phyloP scores from a whole-genome alignment of 2,329 filamentous ascomycete species.

The Delphinella strobiligena region DNA sequence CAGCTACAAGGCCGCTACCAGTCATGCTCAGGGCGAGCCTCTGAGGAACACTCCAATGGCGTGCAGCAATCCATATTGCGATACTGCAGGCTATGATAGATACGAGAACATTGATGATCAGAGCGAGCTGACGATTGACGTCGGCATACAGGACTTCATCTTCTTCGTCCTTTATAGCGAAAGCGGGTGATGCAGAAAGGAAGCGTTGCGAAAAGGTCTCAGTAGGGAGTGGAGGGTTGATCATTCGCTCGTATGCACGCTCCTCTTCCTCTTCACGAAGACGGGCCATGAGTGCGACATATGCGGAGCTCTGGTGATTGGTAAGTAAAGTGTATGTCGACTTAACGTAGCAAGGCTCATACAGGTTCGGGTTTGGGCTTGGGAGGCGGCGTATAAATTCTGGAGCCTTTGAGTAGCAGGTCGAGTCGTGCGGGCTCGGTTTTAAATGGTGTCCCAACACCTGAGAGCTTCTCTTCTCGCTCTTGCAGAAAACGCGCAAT shows the following conservation, averaged over 20 bases:
- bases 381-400: conserved; percentile 67
- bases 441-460: no score
- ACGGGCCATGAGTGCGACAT: conserved; percentile 75
- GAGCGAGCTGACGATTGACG: conserved; percentile 65
- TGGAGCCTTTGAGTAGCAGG: conserved; percentile 57
- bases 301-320: conserved; percentile 55
- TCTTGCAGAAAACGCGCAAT: conserved; percentile 32
- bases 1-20: conserved; percentile 55
- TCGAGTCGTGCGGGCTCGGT: conserved; percentile 42
- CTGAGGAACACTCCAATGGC: conserved; percentile 62
- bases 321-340: conserved; percentile 9
- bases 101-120: conserved; percentile 83
- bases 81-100: conserved; percentile 70
- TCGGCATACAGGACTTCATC: conserved; percentile 61
- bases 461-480: no score
- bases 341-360: conserved; percentile 18
- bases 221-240: conserved; percentile 44
- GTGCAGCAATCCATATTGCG: conserved; percentile 65
- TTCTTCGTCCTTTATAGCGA: conserved; percentile 32
- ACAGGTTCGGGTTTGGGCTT: conserved; percentile 68
- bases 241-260: conserved; percentile 70
- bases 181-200: conserved; percentile 41
- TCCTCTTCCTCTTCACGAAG: conserved; percentile 75
- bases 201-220: conserved; percentile 52
- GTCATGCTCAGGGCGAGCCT: conserved; percentile 60